A percentile compares a stretch with the other conserved stretches of the same genome.
Evolutionary conservation across 148 eudicot genomes (phyloP).

Genomic region (Spergularia bocconei): DNA sequence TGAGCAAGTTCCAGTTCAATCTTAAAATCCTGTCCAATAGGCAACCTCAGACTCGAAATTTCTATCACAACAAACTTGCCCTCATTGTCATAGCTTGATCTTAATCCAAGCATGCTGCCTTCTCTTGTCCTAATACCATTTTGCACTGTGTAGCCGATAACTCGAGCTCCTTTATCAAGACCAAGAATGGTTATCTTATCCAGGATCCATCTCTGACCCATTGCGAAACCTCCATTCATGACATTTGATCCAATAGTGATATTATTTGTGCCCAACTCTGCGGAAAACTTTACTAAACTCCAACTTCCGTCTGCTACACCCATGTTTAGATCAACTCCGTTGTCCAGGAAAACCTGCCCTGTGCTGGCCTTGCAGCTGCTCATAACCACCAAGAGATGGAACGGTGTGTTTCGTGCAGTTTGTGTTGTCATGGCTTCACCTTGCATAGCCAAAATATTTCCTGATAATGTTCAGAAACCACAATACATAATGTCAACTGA

Average conservation of each 20-base stretch:
- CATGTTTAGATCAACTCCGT: constrained; percentile 45
- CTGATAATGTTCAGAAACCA: constrained; percentile 16
- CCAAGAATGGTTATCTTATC: constrained; percentile 47
- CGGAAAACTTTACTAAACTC: constrained; percentile 33
- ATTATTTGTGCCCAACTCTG: constrained; percentile 6
- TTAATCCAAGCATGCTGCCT: neutral
- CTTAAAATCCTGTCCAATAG: constrained; percentile 47
- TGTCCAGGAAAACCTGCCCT: constrained; percentile 46
- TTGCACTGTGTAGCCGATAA: constrained; percentile 15
- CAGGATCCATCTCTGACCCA: constrained; percentile 37
- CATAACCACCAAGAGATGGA: constrained; percentile 45
- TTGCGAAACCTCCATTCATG: constrained; percentile 32
- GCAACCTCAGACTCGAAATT: constrained; percentile 37
- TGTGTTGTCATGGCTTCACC: constrained; percentile 44
- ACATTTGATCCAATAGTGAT: constrained; percentile 33
- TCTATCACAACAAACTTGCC: constrained; percentile 42
- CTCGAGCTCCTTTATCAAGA: constrained; percentile 26
- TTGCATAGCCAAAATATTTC: constrained; percentile 51
- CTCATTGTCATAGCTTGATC: constrained; percentile 16
- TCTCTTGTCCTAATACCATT: constrained; percentile 17
- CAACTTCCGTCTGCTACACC: constrained; percentile 27
- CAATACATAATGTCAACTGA: too few relatives aligned
- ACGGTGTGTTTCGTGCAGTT: constrained; percentile 46
- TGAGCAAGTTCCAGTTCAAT: constrained; percentile 28
- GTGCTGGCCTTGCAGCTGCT: constrained; percentile 19